These are phyloP conservation scores for Alternaria sp. DNA, from an alignment of 2,329 filamentous ascomycete species.

Conservation along the genomic window DNA sequence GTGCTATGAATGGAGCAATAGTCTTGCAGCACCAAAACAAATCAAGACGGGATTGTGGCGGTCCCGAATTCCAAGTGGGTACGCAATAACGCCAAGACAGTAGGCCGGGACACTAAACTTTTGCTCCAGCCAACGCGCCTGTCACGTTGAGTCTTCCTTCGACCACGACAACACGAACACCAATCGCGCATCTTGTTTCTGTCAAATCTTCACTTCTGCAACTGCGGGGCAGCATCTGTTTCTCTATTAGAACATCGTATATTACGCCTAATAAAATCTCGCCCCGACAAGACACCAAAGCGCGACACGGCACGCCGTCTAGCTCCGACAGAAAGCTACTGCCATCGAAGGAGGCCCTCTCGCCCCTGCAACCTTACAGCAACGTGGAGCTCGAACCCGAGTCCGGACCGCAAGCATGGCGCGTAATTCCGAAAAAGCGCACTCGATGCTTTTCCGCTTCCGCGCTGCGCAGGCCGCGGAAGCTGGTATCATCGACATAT, in stretches of 20 bases:
- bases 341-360: background rate
- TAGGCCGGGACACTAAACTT: conserved; percentile 40
- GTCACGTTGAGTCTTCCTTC: conserved; percentile 9
- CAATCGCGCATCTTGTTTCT: conserved; percentile 16
- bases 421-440: conserved; percentile 97
- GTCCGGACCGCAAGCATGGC: conserved; percentile 60
- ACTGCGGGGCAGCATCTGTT: conserved; percentile 39
- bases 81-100: conserved; percentile 26
- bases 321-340: background rate
- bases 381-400: background rate
- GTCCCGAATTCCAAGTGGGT: conserved; percentile 2
- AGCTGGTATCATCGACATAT: conserved; percentile 92
- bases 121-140: conserved; percentile 38
- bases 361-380: background rate
- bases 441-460: conserved; percentile 99
- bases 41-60: background rate
- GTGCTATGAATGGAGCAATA: background rate
- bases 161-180: conserved; percentile 19
- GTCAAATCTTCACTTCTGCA: conserved; percentile 21
- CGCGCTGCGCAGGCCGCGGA: conserved; percentile 96
- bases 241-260: conserved; percentile 18
- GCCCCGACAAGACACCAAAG: conserved; percentile 1
- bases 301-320: conserved; percentile 15
- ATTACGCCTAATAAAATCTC: conserved; percentile 11
- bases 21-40: background rate